phyloP scores from a whole-genome alignment of 179 eudicot genomes.

The Monotropa hypopitys region DNA sequence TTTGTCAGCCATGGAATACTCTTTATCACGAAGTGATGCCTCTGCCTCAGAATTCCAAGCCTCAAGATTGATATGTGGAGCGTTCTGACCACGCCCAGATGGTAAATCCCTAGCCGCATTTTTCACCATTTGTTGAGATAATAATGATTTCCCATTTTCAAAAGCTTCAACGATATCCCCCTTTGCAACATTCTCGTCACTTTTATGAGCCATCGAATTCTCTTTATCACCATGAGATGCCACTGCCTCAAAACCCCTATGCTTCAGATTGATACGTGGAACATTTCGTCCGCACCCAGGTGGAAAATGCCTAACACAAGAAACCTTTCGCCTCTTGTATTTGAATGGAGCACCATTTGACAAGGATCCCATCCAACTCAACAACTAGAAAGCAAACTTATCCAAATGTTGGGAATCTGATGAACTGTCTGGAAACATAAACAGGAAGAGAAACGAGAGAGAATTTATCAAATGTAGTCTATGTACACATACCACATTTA shows the following conservation, averaged over 20 bases:
- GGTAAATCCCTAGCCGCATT: constrained; percentile 54
- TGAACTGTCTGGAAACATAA: background rate
- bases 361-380: constrained; percentile 14
- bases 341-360: constrained; percentile 15
- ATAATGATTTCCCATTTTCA: background rate
- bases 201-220: constrained; percentile 6
- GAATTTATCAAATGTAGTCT: background rate
- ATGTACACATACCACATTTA: background rate
- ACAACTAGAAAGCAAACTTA: background rate
- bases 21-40: constrained; percentile 3
- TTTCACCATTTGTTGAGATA: no score
- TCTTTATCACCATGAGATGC: constrained; percentile 5
- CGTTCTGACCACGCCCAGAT: constrained; percentile 36
- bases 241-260: constrained; percentile 11
- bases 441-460: background rate
- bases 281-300: constrained; percentile 43
- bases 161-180: constrained; percentile 5
- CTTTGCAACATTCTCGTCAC: constrained; percentile 10
- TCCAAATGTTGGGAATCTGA: background rate
- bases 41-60: constrained; percentile 10
- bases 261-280: background rate
- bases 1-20: background rate
- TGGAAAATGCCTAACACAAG: constrained; percentile 57
- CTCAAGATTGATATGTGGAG: constrained; percentile 1
- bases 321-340: constrained; percentile 47